phyloP scores from a whole-genome alignment of 2,329 filamentous ascomycete genomes.

The Penicillium sp. region DNA sequence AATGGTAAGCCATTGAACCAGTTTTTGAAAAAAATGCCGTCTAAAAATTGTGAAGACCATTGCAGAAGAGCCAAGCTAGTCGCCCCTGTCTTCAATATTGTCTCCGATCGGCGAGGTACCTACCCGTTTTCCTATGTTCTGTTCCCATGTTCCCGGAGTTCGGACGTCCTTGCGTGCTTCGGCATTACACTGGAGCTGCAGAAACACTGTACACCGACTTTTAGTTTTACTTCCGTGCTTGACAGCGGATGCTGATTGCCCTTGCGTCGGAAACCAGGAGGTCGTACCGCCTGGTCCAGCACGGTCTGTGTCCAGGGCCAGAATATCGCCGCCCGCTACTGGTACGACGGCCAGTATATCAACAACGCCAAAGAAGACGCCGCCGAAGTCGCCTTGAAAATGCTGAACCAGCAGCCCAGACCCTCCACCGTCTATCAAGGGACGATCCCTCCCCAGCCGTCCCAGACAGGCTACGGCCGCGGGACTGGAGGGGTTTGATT shows the following conservation, averaged over 20 bases:
- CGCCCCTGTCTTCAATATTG: conserved; percentile 64
- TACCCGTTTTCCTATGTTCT: conserved; percentile 10
- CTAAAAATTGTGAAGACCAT: conserved; percentile 46
- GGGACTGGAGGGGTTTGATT: conserved; percentile 29
- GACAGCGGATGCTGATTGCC: conserved; percentile 26
- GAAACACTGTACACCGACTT: conserved; percentile 35
- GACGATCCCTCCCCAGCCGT: conserved; percentile 22
- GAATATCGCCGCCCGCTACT: conserved; percentile 71
- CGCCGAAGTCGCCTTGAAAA: conserved; percentile 68
- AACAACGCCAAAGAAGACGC: conserved; percentile 88
- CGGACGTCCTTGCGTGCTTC: conserved; percentile 13
- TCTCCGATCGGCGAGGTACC: conserved; percentile 72
- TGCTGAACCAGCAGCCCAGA: conserved; percentile 30
- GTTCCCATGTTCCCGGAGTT: not conserved
- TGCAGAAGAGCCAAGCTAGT: conserved; percentile 56
- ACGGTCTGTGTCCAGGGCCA: conserved; percentile 69
- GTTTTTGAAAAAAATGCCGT: not conserved
- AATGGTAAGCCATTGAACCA: conserved; percentile 45
- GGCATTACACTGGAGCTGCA: conserved; percentile 29
- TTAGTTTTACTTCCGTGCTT: conserved; percentile 13
- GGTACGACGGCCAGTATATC: conserved; percentile 86
- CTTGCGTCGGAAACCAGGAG: conserved; percentile 55
- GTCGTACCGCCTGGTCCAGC: conserved; percentile 87
- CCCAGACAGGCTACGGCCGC: conserved; percentile 16
- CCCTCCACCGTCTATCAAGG: conserved; percentile 25